Percentiles rank a stretch among this genome's conserved stretches.
Evolutionary conservation across 768 basidiomycete species (phyloP).

Genomic region (Pisolithus sp.): DNA sequence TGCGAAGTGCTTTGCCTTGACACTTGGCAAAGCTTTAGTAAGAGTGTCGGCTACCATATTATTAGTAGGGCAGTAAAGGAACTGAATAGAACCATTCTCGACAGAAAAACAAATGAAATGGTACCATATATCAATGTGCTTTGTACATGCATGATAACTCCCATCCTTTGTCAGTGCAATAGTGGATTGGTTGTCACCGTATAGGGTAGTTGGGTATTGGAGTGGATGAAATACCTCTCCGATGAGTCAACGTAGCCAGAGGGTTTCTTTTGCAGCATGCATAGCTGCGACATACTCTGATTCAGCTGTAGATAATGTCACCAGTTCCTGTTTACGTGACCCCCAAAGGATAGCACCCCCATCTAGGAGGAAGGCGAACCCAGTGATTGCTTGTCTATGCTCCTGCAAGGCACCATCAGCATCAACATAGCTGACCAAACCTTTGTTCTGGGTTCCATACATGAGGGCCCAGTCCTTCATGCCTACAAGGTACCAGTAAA

Average conservation of each 20-base stretch:
- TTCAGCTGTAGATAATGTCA: background rate
- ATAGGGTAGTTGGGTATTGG: background rate
- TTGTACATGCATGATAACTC: background rate
- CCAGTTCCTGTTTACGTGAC: slow-evolving; percentile 4
- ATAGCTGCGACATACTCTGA: background rate
- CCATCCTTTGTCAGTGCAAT: background rate
- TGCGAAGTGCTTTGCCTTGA: background rate
- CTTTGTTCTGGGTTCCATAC: background rate
- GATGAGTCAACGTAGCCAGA: slow-evolving; percentile 1
- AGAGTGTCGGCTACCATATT: slow-evolving; percentile 16
- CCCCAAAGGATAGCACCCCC: slow-evolving; percentile 1
- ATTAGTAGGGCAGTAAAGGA: slow-evolving; percentile 3
- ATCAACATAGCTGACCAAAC: background rate
- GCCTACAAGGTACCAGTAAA: slow-evolving; percentile 10
- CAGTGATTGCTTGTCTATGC: background rate
- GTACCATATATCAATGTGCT: background rate
- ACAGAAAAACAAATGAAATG: background rate
- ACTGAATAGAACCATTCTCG: background rate
- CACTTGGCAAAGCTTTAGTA: background rate
- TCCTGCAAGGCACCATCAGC: slow-evolving; percentile 2
- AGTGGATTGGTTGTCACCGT: background rate
- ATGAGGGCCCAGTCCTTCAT: background rate
- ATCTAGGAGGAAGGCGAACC: slow-evolving; percentile 3
- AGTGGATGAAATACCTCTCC: slow-evolving; percentile 1
- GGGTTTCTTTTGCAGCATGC: background rate